Conservation (phyloP, 306 rosid genomes). For the Sesbania bispinosa region DNA sequence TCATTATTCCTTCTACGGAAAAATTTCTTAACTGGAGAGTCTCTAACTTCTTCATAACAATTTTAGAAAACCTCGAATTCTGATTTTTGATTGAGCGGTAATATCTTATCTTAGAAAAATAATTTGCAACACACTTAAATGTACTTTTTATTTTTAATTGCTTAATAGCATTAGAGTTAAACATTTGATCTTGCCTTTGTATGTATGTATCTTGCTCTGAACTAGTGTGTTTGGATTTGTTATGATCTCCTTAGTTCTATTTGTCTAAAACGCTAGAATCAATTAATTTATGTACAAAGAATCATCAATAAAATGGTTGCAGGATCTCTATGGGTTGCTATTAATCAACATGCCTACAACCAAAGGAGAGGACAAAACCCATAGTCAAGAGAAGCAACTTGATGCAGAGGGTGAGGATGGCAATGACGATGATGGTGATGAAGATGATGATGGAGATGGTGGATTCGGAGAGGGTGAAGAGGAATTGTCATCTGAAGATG, state of each 20-base stretch:
- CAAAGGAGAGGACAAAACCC: conserved; percentile 38
- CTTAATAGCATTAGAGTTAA: background rate
- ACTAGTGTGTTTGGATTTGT: too few relatives aligned
- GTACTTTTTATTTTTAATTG: background rate
- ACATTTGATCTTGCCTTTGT: background rate
- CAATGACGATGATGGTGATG: conserved; percentile 51
- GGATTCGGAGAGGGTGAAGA: conserved; percentile 73
- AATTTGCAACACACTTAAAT: background rate
- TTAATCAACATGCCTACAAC: conserved; percentile 18
- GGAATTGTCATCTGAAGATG: conserved; percentile 81
- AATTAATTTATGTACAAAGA: background rate
- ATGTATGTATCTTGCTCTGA: too few relatives aligned
- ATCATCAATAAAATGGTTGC: conserved; percentile 26
- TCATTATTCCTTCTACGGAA: too few relatives aligned
- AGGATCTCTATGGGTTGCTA: conserved; percentile 42
- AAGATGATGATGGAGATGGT: conserved; percentile 59
- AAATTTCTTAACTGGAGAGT: too few relatives aligned
- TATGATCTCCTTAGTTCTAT: too few relatives aligned
- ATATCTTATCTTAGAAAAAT: background rate
- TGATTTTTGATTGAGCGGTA: background rate
- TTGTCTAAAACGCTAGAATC: background rate
- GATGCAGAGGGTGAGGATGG: conserved; percentile 67
- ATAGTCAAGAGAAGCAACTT: conserved; percentile 38
- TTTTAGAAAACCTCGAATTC: background rate
- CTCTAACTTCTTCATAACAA: background rate